Evolutionary conservation across 1,139 yeast genomes (phyloP), one percentile per base, ranked within the genome.

Genomic region (Saccharomyces pastorianus): DNA sequence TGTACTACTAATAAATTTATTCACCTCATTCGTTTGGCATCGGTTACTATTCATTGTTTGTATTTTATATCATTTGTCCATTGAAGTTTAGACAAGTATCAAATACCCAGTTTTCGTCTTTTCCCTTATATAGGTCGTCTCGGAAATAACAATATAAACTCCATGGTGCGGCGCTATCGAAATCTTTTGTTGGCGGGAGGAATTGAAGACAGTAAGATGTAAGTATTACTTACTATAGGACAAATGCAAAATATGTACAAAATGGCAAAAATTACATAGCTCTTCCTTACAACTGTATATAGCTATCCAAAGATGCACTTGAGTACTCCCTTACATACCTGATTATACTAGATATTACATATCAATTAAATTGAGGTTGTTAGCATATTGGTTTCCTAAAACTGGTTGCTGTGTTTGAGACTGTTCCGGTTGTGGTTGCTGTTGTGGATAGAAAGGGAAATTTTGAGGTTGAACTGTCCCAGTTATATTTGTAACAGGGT

Each of bases 281-380:
- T 9, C 25, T 38, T 38, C 44, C 44, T 38, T 38, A 20, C 25
- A 20, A 20, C 23, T 17, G 20, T n/a, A 17, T 38, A 9, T 9
- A 17, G n/a, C 44, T 20, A 20, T 38, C 26, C 17, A 20, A 2
- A 38, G 6, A 38, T 9, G 25, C 13, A 20, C 44, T 17, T 17
- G 17, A 17, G 25, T 38, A 38, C 23, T 17, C 20, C 8, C 17
- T 7, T 38, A 38, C 44, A 17, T 38, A 38, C 25, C 9, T 38
- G 20, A 14, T 17, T 17, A 38, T 38, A 38, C 25, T 17, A 20
- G 25, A 47, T n/a, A 49, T 56, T 54, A 59, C 52, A 63, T 61
- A 58, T 64, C 66, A 54, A 68, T 68, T 51, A 68, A 56, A 53
- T 66, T 68, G 28, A 69, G 65, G 17, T 65, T 67, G 44, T 20